These are phyloP conservation scores for Neopestalotiopsis sp. DNA, from an alignment of 2,329 filamentous ascomycete species.

Conservation along the genomic window DNA sequence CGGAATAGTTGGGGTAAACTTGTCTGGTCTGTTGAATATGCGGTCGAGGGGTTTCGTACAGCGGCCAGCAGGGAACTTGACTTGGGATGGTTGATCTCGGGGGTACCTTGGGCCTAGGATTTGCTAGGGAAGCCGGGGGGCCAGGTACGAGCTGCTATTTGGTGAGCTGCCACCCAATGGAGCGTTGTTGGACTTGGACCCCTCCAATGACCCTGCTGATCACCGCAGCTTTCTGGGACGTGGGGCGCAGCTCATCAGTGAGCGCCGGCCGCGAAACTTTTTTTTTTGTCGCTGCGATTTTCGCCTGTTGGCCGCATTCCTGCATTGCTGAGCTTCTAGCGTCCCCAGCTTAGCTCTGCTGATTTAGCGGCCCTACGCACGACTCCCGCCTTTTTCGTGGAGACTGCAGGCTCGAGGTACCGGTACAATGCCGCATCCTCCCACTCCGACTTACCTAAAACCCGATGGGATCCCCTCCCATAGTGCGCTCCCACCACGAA, in stretches of 20 bases:
- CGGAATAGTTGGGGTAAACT: constrained; percentile 42
- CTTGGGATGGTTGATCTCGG: constrained; percentile 21
- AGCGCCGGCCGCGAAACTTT: constrained; percentile 4
- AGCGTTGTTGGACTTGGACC: constrained; percentile 1
- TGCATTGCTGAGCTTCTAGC: constrained; percentile 2
- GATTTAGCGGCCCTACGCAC: background rate
- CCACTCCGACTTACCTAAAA: constrained; percentile 7
- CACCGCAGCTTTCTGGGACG: constrained; percentile 16
- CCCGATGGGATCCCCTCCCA: background rate
- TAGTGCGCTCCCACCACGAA: background rate
- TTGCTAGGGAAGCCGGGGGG: constrained; percentile 15
- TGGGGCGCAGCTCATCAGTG: constrained; percentile 5
- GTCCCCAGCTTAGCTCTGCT: constrained; percentile 5
- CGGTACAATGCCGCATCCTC: constrained; percentile 7
- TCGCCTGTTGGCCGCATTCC: constrained; percentile 11
- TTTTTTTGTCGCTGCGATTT: constrained; percentile 12
- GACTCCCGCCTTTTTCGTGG: constrained; percentile 15
- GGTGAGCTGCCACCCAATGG: constrained; percentile 17
- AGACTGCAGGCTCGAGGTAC: constrained; percentile 8
- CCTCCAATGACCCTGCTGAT: constrained; percentile 22
- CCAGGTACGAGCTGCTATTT: constrained; percentile 6
- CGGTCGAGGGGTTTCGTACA: constrained; percentile 17
- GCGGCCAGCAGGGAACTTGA: background rate
- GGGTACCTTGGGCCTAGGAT: constrained; percentile 25
- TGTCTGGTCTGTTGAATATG: constrained; percentile 34